A percentile compares a stretch with the other conserved stretches of the same genome.
These are phyloP conservation scores for Arxiozyma bovina DNA, from an alignment of 1,139 yeast genomes.

Conservation along the genomic window DNA sequence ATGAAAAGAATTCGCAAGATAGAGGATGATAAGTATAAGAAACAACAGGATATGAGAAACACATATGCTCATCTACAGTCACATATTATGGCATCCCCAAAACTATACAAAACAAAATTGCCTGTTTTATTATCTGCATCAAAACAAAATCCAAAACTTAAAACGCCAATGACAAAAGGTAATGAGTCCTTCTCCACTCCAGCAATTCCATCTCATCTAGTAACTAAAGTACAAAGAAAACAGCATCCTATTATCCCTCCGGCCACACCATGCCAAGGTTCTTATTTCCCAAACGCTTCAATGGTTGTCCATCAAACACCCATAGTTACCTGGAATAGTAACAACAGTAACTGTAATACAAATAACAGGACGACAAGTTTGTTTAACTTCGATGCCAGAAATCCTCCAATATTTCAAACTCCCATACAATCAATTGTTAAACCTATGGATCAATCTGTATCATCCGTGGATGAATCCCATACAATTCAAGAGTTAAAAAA, in stretches of 20 bases:
- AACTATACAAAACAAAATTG: constrained; percentile 19
- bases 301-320: constrained; percentile 8
- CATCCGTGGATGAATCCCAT: constrained; percentile 8
- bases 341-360: background rate
- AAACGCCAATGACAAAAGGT: constrained; percentile 24
- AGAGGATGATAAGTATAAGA: constrained; percentile 17
- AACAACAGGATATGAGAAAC: constrained; percentile 16
- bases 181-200: constrained; percentile 12
- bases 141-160: constrained; percentile 16
- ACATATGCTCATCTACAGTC: constrained; percentile 27
- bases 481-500: constrained; percentile 21
- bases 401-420: constrained; percentile 15
- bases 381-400: background rate
- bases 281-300: constrained; percentile 14
- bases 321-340: background rate
- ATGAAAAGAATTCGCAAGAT: constrained; percentile 22
- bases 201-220: constrained; percentile 26
- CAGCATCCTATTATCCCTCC: constrained; percentile 10
- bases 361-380: constrained; percentile 2
- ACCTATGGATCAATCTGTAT: constrained; percentile 1
- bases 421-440: constrained; percentile 13
- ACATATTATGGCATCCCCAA: constrained; percentile 29
- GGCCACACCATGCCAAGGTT: constrained; percentile 23
- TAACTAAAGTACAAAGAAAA: constrained; percentile 15
- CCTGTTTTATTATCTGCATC: constrained; percentile 28